Base-by-base conservation (phyloP, 495 filamentous ascomycete species). In the Chaetomium cochliodes region DNA sequence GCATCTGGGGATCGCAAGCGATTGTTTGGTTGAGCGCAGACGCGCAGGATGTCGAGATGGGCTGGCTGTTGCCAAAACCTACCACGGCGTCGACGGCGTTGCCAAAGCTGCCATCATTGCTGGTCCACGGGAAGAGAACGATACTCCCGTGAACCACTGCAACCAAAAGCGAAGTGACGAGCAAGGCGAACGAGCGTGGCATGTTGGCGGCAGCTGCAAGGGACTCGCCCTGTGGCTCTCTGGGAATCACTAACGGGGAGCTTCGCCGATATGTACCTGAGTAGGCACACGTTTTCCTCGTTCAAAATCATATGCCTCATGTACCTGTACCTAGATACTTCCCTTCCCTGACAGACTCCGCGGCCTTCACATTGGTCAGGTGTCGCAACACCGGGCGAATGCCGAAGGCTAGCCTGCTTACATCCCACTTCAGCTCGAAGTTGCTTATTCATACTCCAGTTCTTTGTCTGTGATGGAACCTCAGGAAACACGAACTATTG, bases 121-220 rank as follows among this genome's bases (percentile, higher is more conserved):
- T 23, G 18, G 54, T 57, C 54, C 54, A 57, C 6, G 54, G 54
- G 54, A 57, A 57, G 37, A 57, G 54, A 22, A 57, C 54, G 20
- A 57, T 41, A n/a, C 41, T n/a, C 7, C 54, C 54, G 11, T 18
- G 54, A 12, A 25, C 54, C 18, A 30, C 28, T 6, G 54, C 54
- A 42, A 23, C n/a, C 33, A 57, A 16, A 22, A 55, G 54, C 6
- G n/a, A 41, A 8, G 33, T 25, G 20, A 16, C 18, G 33, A 57
- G 54, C 5, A 57, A 23, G 9, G 54, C 54, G 12, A 57, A 25
- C 18, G 30, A 42, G 54, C 5, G 54, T 23, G 37, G 23, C 54
- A 57, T 57, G 54, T 13, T 57, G 54, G 23, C 5, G n/a, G 52
- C 52, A 37, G 30, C 52, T 55, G 52, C 18, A 20, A 18, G 20